Evolutionary conservation across 345 rosid genomes (phyloP), one percentile per base, ranked within the genome.

Genomic region (Melastoma malabathricum): DNA sequence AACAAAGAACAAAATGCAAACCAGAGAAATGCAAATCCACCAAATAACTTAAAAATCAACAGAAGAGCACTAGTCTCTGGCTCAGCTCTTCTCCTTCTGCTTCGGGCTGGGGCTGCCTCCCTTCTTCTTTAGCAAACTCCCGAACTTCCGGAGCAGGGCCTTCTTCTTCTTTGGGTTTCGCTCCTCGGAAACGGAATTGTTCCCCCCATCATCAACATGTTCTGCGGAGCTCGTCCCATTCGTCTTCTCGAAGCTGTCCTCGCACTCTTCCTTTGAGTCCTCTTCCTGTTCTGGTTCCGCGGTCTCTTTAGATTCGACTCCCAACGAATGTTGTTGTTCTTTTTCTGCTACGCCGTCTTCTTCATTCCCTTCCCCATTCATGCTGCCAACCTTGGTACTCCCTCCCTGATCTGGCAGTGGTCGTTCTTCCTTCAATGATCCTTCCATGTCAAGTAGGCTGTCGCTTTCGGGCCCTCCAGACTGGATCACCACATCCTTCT

Each of bases 41-140:
- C 13, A 18, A 3, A n/a, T 39, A 46, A 41, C 17, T 16, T 20
- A 45, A 54, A n/a, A 13, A 10, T 34, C 22, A 22, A 31, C 41
- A 46, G 4, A 22, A n/a, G 4, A 22, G 25, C 25, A 22, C 25
- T 1, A 22, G 38, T 5, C 38, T 5, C 10, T 1, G 38, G 10
- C 38, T 31, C 38, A 2, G 38, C 38, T 31, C 50, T 19, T 43
- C 57, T 50, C 62, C 51, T 54, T 48, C 69, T 71, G 86, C 68
- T 82, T 86, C 50, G 48, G 7, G 38, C 38, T 86, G 70, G 70
- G 81, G 75, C 74, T 68, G 27, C 76, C 63, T 54, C 81, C 61
- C 72, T 82, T 92, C 89, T 92, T 92, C 82, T 87, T 92, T 14
- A 92, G 93, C 18, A 92, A 78, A 63, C 77, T 92, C 57, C 96